Evolutionary conservation across 2,329 filamentous ascomycete genomes (phyloP), one percentile per base, ranked within the genome.

Genomic region (Scorias spongiosa): DNA sequence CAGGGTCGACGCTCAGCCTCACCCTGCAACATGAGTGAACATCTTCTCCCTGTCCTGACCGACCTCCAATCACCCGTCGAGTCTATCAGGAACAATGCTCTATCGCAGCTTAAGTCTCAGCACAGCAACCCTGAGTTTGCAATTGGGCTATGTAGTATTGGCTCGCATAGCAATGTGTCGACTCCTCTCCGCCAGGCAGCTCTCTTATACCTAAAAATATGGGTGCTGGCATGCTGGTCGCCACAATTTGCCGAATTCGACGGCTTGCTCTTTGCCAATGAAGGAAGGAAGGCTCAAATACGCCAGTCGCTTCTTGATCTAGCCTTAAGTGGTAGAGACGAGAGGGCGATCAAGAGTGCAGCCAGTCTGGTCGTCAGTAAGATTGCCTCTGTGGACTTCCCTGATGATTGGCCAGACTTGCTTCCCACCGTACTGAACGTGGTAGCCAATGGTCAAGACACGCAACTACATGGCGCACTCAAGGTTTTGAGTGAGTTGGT

Each of bases 351-450:
- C 59, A 91, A 91, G 68, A 76, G 80, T 44, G 79, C 83, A n/a
- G 85, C 89, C 42, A 93, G 87, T 70, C 85, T 80, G 53, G 78
- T 82, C 5, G 85, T 95, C 49, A 89, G 87, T 69, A 96, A 94
- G 67, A 93, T 98, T 54, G 91, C 91, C 45, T 82, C 80, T 50
- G 77, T 81, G 57, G 91, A 98, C 67, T 96, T 93, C 59, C 91
- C 91, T 43, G 86, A 95, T 47, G 76, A 88, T 56, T 98, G 91
- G 91, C 86, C 88, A n/a, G 76, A 77, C 51, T 76, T 98, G 38
- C 76, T 98, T 28, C 84, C 86, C 17, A 76, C 78, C 29, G 71
- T 96, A 37, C 75, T 98, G 48, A 75, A 76, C 38, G 72, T 88
- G 42, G 84, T 96, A 56, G 76, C 81, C 43, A 75, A 71, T 43